Percentiles rank a stretch among this genome's conserved stretches.
phyloP scores from a whole-genome alignment of 371 early-diverging fungal genomes.

The Mortierella sp. region DNA sequence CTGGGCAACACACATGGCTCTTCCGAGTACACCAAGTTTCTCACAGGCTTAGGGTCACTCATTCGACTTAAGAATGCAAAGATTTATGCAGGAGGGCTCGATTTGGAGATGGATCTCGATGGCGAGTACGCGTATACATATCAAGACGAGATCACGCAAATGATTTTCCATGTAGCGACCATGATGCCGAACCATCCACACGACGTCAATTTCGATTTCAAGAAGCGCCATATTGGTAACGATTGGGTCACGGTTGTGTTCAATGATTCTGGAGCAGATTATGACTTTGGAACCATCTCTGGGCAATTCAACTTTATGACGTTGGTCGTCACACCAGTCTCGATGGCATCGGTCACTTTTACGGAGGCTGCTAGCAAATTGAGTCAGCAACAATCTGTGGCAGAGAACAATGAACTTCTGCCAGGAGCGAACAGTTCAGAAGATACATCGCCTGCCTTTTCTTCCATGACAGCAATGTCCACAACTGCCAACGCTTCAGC shows the following conservation, averaged over 20 bases:
- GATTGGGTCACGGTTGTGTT: slow-evolving; percentile 95
- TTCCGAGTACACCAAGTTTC: slow-evolving; percentile 83
- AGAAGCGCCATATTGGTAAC: slow-evolving; percentile 97
- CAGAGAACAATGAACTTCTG: slow-evolving; percentile 1
- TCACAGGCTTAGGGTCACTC: slow-evolving; percentile 84
- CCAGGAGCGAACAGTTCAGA: slow-evolving; percentile 2
- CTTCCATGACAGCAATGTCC: slow-evolving; percentile 3
- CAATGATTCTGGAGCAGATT: slow-evolving; percentile 88
- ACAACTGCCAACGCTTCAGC: neutral
- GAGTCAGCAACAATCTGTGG: slow-evolving; percentile 31
- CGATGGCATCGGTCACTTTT: slow-evolving; percentile 60
- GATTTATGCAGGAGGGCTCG: slow-evolving; percentile 91
- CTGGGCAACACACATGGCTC: slow-evolving; percentile 89
- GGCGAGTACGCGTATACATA: slow-evolving; percentile 88
- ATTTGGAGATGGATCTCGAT: slow-evolving; percentile 86
- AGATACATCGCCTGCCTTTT: slow-evolving; percentile 8
- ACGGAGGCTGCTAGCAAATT: slow-evolving; percentile 55
- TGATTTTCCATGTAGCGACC: slow-evolving; percentile 93
- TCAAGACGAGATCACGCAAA: slow-evolving; percentile 88
- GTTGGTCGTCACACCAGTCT: slow-evolving; percentile 84
- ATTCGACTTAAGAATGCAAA: slow-evolving; percentile 76
- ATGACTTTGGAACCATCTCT: slow-evolving; percentile 90
- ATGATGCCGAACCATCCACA: slow-evolving; percentile 88
- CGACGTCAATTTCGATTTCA: slow-evolving; percentile 83
- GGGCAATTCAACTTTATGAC: slow-evolving; percentile 96